Conservation (phyloP, 768 basidiomycete species). For the Boletus vinaceobasis region DNA sequence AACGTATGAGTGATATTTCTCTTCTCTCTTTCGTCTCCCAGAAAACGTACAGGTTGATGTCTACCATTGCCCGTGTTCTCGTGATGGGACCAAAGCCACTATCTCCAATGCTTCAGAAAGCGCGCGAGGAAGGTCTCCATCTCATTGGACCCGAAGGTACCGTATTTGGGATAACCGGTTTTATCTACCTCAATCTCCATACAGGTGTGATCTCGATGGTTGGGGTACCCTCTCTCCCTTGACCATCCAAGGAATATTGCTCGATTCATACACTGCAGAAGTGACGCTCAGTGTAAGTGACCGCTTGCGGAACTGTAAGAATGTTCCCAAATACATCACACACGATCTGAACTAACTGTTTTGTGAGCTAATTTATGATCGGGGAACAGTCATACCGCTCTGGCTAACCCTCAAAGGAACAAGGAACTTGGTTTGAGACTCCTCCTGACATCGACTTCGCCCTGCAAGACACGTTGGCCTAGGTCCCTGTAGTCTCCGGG, state of each 20-base stretch:
- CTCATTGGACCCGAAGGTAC: constrained; percentile 35
- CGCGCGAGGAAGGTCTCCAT: constrained; percentile 32
- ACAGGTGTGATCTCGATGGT: constrained; percentile 37
- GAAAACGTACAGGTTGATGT: constrained; percentile 26
- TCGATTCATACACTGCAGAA: constrained; percentile 29
- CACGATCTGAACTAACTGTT: not conserved
- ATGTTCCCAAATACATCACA: not conserved
- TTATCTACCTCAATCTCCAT: not conserved
- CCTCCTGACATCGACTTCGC: constrained; percentile 50
- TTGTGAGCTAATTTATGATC: constrained; percentile 45
- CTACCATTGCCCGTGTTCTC: constrained; percentile 34
- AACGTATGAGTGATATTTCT: constrained; percentile 32
- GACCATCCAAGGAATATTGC: constrained; percentile 34
- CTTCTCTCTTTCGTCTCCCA: not conserved
- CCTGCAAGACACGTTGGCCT: constrained; percentile 40
- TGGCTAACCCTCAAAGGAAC: constrained; percentile 43
- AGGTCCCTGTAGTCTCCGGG: constrained; percentile 22
- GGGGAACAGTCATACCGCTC: constrained; percentile 52
- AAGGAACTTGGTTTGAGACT: constrained; percentile 41
- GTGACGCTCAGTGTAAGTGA: constrained; percentile 34
- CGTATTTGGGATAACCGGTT: not conserved
- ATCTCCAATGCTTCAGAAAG: constrained; percentile 35
- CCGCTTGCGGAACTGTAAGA: constrained; percentile 39
- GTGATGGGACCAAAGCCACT: constrained; percentile 33
- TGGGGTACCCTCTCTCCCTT: constrained; percentile 36